Base-by-base conservation (phyloP, 148 eudicot species). In the Chenopodium suecicum region DNA sequence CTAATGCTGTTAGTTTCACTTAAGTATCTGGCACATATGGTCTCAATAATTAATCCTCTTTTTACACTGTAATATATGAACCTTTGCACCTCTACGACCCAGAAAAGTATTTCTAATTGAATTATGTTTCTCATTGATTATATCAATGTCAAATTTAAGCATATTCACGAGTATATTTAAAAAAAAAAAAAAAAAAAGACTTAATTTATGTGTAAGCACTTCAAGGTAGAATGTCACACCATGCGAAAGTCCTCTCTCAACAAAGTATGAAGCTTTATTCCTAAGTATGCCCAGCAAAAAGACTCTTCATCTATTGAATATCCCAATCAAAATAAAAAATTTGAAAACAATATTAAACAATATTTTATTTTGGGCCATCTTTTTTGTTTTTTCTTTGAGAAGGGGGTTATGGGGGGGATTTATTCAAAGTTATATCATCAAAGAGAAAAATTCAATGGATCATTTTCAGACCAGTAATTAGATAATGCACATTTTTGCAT, bases 191-290 rank as follows among this genome's bases (percentile, higher is more conserved):
- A 6, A 41, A 5, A 4, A 4, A 25, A 16, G 46, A 69, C 54
- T 22, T 7, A 9, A 20, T 44, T 20, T 46, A 9, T 9, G 20
- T 41, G 31, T 23, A 4, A 73, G 75, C 12, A 75, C 65, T 74
- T 64, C 22, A 34, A 29, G 83, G 63, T 75, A 17, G 68, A 4
- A 20, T 75, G 83, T 81, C 83, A 81, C 78, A 81, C 78, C 74
- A 20, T 19, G 6, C 19, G 83, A 81, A 65, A 81, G 50, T 31
- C 34, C 58, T 31, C 50, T 74, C 75, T 27, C 78, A 81, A 81
- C 82, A 73, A 80, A 44, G 17, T 37, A 1, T 34, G 23, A 71
- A 80, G 72, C 83, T 74, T 81, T 48, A 75, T 50, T 65, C 78
- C 78, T n/a, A 65, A 81, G 52, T 12, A 9, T 48, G 10, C 44